Evolutionary conservation across 371 early-diverging fungal genomes (phyloP).

Genomic region (Rhizomucor miehei): DNA sequence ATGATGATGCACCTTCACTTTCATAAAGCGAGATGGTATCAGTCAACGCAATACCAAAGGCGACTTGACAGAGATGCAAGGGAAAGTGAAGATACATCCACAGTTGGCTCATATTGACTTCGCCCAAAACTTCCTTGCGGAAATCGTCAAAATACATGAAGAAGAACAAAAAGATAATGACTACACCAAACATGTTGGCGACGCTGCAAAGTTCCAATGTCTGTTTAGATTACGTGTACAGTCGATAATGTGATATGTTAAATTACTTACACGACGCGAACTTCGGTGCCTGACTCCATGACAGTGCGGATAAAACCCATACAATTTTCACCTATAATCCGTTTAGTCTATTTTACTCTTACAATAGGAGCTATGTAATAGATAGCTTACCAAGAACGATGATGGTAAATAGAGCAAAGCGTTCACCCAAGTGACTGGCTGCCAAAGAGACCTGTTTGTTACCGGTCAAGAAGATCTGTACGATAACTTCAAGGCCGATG

Average conservation of each 20-base stretch:
- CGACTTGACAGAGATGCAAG: conserved; percentile 53
- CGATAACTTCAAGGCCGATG: conserved; percentile 43
- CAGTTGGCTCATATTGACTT: conserved; percentile 41
- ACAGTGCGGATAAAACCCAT: conserved; percentile 49
- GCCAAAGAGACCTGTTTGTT: conserved; percentile 52
- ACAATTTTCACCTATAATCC: conserved; percentile 37
- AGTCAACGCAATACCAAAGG: conserved; percentile 54
- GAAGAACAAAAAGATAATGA: conserved; percentile 47
- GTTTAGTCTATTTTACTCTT: too few species aligned
- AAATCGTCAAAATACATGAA: conserved; percentile 57
- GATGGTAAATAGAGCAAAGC: conserved; percentile 56
- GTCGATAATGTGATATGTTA: too few species aligned
- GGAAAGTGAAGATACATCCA: conserved; percentile 65
- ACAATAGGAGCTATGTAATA: too few species aligned
- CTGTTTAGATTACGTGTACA: too few species aligned
- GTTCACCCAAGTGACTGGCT: conserved; percentile 56
- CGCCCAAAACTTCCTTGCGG: conserved; percentile 27
- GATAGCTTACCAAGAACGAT: conserved; percentile 52
- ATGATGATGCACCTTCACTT: conserved; percentile 16
- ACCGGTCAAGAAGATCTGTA: conserved; percentile 40
- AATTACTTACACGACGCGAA: conserved; percentile 33
- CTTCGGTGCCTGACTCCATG: conserved; percentile 26
- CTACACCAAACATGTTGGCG: conserved; percentile 43
- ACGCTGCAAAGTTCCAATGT: conserved; percentile 14
- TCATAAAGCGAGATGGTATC: conserved; percentile 44